Evolutionary conservation across 257 asterid species (phyloP).

Genomic region (Scutellaria barbata): DNA sequence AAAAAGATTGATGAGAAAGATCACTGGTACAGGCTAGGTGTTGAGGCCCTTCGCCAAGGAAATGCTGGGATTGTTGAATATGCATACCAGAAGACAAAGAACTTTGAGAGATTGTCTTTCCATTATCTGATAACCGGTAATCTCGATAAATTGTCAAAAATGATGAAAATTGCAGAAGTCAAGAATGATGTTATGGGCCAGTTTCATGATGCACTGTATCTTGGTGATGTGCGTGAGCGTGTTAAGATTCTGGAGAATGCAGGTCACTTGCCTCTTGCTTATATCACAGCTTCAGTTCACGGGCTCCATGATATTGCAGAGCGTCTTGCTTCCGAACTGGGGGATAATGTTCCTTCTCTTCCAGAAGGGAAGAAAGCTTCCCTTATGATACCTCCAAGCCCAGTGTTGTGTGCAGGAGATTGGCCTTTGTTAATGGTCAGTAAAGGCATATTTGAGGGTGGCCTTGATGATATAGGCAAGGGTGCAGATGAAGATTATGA

Average conservation of each 20-base stretch:
- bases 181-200: conserved; percentile 90
- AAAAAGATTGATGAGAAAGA: conserved; percentile 85
- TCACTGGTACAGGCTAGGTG: conserved; percentile 84
- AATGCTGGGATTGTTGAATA: conserved; percentile 84
- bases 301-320: conserved; percentile 67
- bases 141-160: neutral
- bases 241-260: conserved; percentile 74
- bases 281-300: conserved; percentile 60
- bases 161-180: conserved; percentile 34
- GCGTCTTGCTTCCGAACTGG: conserved; percentile 63
- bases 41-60: conserved; percentile 95
- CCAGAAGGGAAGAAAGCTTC: conserved; percentile 57
- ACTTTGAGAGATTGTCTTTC: conserved; percentile 6
- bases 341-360: conserved; percentile 62
- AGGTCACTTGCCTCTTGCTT: conserved; percentile 83
- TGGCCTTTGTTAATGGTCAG: conserved; percentile 87
- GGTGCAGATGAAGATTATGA: neutral
- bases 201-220: conserved; percentile 79
- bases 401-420: conserved; percentile 67
- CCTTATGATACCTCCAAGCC: conserved; percentile 73
- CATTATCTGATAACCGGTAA: conserved; percentile 10
- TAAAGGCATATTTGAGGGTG: conserved; percentile 70
- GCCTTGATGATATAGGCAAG: conserved; percentile 10
- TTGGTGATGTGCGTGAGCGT: conserved; percentile 79
- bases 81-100: conserved; percentile 77